These are phyloP conservation scores for Debaryomyces udenii DNA, from an alignment of 1,139 yeast genomes.

Conservation along the genomic window DNA sequence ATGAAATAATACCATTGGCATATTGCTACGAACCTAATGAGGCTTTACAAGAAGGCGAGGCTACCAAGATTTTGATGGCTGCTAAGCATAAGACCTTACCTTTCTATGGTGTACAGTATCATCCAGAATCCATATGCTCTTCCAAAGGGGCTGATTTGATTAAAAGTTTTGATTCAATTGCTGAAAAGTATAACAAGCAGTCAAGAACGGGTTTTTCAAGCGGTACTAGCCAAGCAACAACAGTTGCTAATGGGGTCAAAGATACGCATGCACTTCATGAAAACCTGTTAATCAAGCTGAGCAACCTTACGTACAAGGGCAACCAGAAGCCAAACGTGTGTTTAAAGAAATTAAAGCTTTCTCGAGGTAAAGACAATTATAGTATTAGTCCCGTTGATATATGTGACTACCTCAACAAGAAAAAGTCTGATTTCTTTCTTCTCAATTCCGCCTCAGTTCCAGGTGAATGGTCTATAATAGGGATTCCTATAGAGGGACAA, in stretches of 20 bases:
- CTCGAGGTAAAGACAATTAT: background rate
- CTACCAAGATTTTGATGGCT: constrained; percentile 70
- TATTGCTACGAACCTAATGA: constrained; percentile 43
- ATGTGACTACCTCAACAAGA: constrained; percentile 46
- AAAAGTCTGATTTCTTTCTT: constrained; percentile 49
- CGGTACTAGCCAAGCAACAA: background rate
- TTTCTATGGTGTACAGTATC: constrained; percentile 93
- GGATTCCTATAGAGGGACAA: constrained; percentile 56
- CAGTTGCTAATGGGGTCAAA: background rate
- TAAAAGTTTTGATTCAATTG: constrained; percentile 62
- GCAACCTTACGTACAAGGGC: constrained; percentile 1
- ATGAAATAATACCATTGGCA: constrained; percentile 58
- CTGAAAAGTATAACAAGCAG: constrained; percentile 39
- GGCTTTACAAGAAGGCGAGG: constrained; percentile 25
- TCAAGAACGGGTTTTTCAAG: constrained; percentile 10
- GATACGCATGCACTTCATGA: constrained; percentile 5
- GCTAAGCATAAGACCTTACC: constrained; percentile 64
- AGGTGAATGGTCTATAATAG: constrained; percentile 88
- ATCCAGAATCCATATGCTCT: constrained; percentile 94
- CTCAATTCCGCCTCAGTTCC: constrained; percentile 78
- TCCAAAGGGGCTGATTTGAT: constrained; percentile 61
- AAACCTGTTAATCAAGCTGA: constrained; percentile 8
- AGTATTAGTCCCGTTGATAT: constrained; percentile 41
- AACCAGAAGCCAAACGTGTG: constrained; percentile 13
- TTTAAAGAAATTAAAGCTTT: constrained; percentile 21